phyloP scores from a whole-genome alignment of 2,329 filamentous ascomycete species.

The Penicillium sp. region DNA sequence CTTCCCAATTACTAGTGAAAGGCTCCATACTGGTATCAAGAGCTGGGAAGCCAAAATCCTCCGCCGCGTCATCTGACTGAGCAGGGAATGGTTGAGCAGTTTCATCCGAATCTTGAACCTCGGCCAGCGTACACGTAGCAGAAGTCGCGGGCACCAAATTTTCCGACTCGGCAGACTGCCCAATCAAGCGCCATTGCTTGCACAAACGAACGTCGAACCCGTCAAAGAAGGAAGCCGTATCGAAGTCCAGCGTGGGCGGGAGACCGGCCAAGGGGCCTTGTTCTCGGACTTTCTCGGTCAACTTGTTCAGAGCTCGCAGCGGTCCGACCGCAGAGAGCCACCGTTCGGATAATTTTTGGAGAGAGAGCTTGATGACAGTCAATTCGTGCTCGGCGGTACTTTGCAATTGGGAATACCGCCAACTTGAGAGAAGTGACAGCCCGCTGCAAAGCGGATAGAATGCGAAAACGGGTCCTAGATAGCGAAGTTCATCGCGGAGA shows the following conservation, averaged over 20 bases:
- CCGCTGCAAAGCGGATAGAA: conserved; percentile 46
- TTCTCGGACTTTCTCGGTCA: conserved; percentile 28
- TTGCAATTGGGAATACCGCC: conserved; percentile 36
- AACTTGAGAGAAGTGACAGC: conserved; percentile 42
- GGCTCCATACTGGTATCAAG: conserved; percentile 21
- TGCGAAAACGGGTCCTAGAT: conserved; percentile 43
- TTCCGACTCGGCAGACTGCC: conserved; percentile 14
- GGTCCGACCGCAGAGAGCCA: conserved; percentile 30
- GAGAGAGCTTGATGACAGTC: conserved; percentile 27
- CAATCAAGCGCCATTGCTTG: conserved; percentile 26
- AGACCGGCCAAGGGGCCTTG: conserved; percentile 19
- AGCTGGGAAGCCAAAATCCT: conserved; percentile 15
- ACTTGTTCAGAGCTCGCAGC: conserved; percentile 25
- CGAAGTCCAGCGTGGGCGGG: conserved; percentile 18
- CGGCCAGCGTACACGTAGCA: conserved; percentile 22
- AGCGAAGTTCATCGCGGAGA: conserved; percentile 43
- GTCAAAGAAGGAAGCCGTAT: conserved; percentile 25
- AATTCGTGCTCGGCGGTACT: conserved; percentile 26
- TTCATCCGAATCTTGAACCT: conserved; percentile 18
- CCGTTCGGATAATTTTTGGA: conserved; percentile 30
- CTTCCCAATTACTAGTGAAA: conserved; percentile 27
- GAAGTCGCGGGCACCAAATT: neutral
- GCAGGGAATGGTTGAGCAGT: conserved; percentile 10
- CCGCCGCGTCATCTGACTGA: conserved; percentile 11
- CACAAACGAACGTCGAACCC: conserved; percentile 25